phyloP scores from a whole-genome alignment of 768 basidiomycete genomes.

The Inosperma sp. region DNA sequence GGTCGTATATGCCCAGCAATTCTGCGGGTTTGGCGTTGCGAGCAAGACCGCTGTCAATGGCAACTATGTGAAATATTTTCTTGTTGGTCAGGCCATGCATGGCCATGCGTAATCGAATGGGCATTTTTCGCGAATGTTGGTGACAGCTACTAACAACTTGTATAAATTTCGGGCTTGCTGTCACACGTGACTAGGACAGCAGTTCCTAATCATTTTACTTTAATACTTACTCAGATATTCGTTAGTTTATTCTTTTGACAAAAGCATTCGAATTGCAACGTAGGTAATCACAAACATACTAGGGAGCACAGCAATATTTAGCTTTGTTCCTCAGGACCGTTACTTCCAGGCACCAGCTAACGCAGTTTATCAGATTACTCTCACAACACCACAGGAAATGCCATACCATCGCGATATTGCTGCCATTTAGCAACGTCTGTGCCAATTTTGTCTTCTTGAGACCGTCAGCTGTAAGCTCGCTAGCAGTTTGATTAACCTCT shows the following conservation, averaged over 20 bases:
- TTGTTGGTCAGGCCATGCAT: conserved; percentile 73
- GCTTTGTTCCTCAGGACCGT: conserved; percentile 26
- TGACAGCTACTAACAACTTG: background rate
- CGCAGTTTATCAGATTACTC: conserved; percentile 1
- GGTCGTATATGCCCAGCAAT: conserved; percentile 80
- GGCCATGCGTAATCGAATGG: conserved; percentile 80
- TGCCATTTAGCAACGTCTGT: conserved; percentile 89
- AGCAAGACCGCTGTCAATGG: conserved; percentile 62
- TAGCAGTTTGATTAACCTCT: too few relatives aligned
- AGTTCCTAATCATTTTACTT: too few relatives aligned
- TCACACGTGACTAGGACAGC: too few relatives aligned
- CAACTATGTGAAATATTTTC: conserved; percentile 82
- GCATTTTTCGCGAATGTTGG: conserved; percentile 43
- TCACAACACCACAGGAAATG: background rate
- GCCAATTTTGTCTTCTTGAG: conserved; percentile 76
- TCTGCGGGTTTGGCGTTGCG: conserved; percentile 88
- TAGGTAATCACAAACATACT: background rate
- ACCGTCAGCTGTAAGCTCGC: conserved; percentile 82
- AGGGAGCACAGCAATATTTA: too few relatives aligned
- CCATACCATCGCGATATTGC: conserved; percentile 93
- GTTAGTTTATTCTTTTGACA: too few relatives aligned
- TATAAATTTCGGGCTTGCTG: too few relatives aligned
- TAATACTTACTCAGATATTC: too few relatives aligned
- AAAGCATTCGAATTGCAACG: background rate
- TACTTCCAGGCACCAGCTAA: conserved; percentile 38